A percentile compares a stretch with the other conserved stretches of the same genome.
Evolutionary conservation across 2,329 filamentous ascomycete genomes (phyloP).

Genomic region (Hymenotorrendiella dingleyae): DNA sequence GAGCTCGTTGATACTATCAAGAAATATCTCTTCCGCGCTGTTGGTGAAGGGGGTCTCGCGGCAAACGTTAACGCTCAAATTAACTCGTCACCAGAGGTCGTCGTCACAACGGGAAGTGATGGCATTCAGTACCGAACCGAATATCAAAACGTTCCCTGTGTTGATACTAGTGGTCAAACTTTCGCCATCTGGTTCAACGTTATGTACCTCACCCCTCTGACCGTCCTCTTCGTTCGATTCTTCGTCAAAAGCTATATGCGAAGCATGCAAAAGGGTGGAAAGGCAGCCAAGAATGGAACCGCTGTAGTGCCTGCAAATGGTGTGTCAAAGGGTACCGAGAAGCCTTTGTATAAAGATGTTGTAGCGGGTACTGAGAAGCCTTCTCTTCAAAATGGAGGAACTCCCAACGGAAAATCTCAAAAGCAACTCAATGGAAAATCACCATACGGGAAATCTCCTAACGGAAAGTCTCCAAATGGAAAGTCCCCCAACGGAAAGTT

Average conservation of each 20-base stretch:
- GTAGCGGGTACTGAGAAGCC: too few species aligned
- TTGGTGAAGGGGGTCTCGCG: conserved; percentile 59
- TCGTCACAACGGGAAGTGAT: conserved; percentile 1
- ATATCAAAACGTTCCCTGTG: conserved; percentile 53
- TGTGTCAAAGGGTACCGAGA: too few species aligned
- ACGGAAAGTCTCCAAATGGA: too few species aligned
- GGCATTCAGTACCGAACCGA: conserved; percentile 21
- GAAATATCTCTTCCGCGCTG: conserved; percentile 58
- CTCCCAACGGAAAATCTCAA: too few species aligned
- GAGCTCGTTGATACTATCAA: conserved; percentile 49
- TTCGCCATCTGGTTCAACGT: conserved; percentile 66
- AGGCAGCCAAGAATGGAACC: neutral
- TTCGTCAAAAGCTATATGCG: conserved; percentile 59
- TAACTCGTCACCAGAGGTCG: neutral
- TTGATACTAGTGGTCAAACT: conserved; percentile 63
- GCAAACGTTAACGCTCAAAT: conserved; percentile 45
- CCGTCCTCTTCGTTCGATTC: conserved; percentile 62
- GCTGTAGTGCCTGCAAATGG: neutral
- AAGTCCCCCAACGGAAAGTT: too few species aligned
- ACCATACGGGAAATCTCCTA: too few species aligned
- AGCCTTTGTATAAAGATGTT: too few species aligned
- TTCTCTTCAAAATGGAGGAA: too few species aligned
- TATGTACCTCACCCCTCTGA: conserved; percentile 60
- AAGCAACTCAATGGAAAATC: too few species aligned
- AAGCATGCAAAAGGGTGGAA: neutral